Evolutionary conservation across 306 rosid genomes (phyloP), one percentile per base, ranked within the genome.

Genomic region (Acacia melanoxylon): DNA sequence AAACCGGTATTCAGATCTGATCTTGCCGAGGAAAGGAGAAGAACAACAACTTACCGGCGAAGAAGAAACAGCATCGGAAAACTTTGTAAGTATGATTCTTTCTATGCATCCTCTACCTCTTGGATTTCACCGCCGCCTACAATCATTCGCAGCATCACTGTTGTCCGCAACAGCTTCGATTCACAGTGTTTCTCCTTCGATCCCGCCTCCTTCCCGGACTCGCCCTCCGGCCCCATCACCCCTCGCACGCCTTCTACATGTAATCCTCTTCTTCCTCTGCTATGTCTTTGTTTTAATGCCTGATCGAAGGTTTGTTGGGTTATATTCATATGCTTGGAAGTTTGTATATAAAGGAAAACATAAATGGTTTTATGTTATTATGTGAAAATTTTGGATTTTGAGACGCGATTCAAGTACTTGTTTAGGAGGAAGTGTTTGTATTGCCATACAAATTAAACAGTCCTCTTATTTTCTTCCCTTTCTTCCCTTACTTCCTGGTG

Each of bases 11-110:
- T 49, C 5, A 49, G 54, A 49, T 49, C 54, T 49, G 20, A 49
- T 15, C 4, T 49, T 17, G 54, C 17, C 54, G 10, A 41, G 10
- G 10, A 41, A 41, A 41, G 44, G 46, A 42, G 46, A 9, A 8
- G 17, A 46, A 11, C 17, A 35, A 35, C 7, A 35, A 35, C 40
- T 35, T 35, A 0, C 40, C 40, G 13, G 13, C 46, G 46, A 49
- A 49, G 56, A 16, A 49, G 56, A 49, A 49, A 13, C 33, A 98
- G 94, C 66, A 90, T 91, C 69, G 87, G 95, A 24, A 90, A 89
- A 78, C 95, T 93, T 83, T 94, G 99, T 13, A 93, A 93, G 77
- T 89, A 76, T 52, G 82, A 92, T 56, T 87, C 98, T 11, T 72
- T 90, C 78, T 68, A 88, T 19, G 79, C 68, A 44, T n/a, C 69